Evolutionary conservation across 371 early-diverging fungal species (phyloP), one percentile per base, ranked within the genome.

Genomic region (Mucor indicus): DNA sequence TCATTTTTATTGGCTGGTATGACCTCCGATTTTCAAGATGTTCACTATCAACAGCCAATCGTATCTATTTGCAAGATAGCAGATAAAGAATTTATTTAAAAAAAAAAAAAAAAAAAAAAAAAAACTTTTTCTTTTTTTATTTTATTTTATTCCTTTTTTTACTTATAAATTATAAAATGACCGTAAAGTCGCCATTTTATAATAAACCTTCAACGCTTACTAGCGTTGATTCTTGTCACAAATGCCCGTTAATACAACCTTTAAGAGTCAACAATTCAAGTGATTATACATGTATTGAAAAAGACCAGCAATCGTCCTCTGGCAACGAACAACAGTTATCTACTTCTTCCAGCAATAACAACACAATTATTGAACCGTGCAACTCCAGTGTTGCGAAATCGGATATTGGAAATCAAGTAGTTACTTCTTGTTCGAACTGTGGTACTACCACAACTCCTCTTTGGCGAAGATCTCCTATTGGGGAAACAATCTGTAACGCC

Each of bases 401-500:
- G 73, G 73, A 72, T 47, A 70, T 60, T 72, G 71, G 68, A 64
- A 75, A 53, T 53, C 65, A 55, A 31, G 62, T 71, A 19, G 70
- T 71, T 36, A 80, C 77, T 47, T 73, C 72, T 49, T 96, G 96
- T 75, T 75, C 85, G 54, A 93, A 96, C 70, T 96, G 96, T 79
- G 80, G 81, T 15, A 91, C 90, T 10, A 88, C 85, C n/a, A 71
- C 80, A 23, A 97, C 97, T 5, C 95, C 96, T 13, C 77, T 93
- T 20, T 98, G 98, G 98, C 66, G 98, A 55, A 74, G 94, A 57
- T 87, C 87, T 50, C 82, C 84, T 32, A 74, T 84, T 48, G 92
- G 91, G 43, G 84, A 90, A 50, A 77, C 81, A 35, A 83, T 94
- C 51, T 95, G 96, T 67, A 95, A 95, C 69, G 95, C 95, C 13